Percentiles rank a stretch among this genome's conserved stretches.
Evolutionary conservation across 805 yeast genomes (phyloP).

Genomic region (Pichia thaimueangensis): DNA sequence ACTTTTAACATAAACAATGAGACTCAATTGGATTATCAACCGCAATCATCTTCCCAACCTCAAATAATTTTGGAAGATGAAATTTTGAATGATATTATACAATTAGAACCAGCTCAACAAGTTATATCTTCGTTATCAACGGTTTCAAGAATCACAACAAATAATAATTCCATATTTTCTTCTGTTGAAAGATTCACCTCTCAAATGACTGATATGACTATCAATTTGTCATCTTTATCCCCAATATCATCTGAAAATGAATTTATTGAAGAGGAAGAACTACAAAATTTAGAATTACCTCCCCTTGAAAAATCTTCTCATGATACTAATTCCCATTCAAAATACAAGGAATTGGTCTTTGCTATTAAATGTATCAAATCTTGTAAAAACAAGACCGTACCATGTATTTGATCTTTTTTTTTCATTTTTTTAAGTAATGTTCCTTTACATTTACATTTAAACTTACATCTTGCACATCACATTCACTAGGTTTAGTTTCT

Average conservation of each 20-base stretch:
- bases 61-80: constrained; percentile 12
- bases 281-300: neutral
- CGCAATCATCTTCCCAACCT: constrained; percentile 8
- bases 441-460: too few species aligned
- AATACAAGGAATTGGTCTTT: constrained; percentile 24
- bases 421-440: too few species aligned
- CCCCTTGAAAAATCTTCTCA: neutral
- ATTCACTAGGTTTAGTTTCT: too few species aligned
- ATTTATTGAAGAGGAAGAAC: too few species aligned
- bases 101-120: constrained; percentile 12
- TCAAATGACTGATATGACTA: constrained; percentile 4
- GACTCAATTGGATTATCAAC: constrained; percentile 5
- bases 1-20: constrained; percentile 5
- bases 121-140: constrained; percentile 5
- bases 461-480: too few species aligned
- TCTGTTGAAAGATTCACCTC: constrained; percentile 9
- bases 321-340: constrained; percentile 4
- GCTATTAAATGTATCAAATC: constrained; percentile 26
- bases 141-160: constrained; percentile 6
- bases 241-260: constrained; percentile 8
- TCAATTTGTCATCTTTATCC: constrained; percentile 6
- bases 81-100: constrained; percentile 7
- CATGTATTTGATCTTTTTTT: constrained; percentile 2
- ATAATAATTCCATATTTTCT: constrained; percentile 9
- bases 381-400: constrained; percentile 15